phyloP scores from a whole-genome alignment of 495 filamentous ascomycete species.

The Hypoxylon perforatum region DNA sequence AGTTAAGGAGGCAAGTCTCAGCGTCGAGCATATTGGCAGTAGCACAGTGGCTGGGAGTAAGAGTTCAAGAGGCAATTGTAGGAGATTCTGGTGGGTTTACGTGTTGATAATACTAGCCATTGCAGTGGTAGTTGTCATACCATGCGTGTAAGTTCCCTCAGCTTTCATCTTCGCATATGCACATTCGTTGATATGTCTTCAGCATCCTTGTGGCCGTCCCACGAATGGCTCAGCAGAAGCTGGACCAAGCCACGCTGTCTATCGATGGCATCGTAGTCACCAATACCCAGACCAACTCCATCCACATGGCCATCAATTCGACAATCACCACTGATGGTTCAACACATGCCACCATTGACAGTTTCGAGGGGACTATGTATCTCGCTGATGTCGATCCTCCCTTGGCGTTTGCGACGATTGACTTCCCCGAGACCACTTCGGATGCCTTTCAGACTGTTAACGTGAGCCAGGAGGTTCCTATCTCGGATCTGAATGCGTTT shows the following conservation, averaged over 20 bases:
- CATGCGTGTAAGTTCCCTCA: conserved; percentile 70
- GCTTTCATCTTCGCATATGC: background rate
- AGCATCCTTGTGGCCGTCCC: conserved; percentile 81
- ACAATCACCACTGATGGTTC: conserved; percentile 64
- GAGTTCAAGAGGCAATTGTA: conserved; percentile 51
- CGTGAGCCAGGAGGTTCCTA: conserved; percentile 66
- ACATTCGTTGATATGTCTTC: conserved; percentile 6
- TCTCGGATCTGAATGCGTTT: conserved; percentile 66
- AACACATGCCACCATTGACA: conserved; percentile 56
- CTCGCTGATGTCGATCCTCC: conserved; percentile 66
- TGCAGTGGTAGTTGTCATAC: conserved; percentile 66
- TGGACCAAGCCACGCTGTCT: conserved; percentile 71
- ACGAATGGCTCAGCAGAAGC: conserved; percentile 73
- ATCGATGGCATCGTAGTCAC: conserved; percentile 68
- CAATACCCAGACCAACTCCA: conserved; percentile 65
- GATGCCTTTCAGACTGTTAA: conserved; percentile 65
- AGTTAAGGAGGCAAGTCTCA: background rate
- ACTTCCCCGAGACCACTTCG: conserved; percentile 64
- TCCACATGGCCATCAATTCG: conserved; percentile 68
- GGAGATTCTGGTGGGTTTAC: conserved; percentile 78
- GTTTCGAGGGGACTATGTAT: conserved; percentile 58
- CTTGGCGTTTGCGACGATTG: conserved; percentile 63
- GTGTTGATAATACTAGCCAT: conserved; percentile 67
- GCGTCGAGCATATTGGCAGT: background rate
- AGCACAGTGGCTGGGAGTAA: background rate